Base-by-base conservation (phyloP, 2,329 filamentous ascomycete species). In the Penicillium sp. region DNA sequence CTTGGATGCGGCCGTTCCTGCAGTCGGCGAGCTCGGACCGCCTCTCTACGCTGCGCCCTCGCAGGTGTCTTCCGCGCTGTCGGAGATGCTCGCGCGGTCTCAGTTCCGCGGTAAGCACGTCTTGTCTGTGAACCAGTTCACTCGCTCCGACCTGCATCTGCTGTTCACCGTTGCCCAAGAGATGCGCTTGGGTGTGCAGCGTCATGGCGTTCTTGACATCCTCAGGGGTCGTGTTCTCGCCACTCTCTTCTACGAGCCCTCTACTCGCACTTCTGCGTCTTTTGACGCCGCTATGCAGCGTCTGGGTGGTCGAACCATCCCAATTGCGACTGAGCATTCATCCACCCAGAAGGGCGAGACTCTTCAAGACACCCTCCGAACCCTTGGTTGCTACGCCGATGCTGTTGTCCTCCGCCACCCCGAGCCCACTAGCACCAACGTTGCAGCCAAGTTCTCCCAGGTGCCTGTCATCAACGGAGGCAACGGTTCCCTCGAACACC, bases 281-380 rank as follows among this genome's bases (percentile, higher is more conserved):
- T 98, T 98, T 62, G 93, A 98, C 66, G 88, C 91, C 48, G 93
- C 93, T 37, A 98, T 98, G 93, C 94, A 98, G 77, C 86, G 94
- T 45, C 84, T 98, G 4, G 93, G 93, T 58, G 93, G 93, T 41
- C 82, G 89, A 42, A 91, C 86, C 3, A 80, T 98, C 46, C 78
- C 84, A 45, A 84, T 97, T 64, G 78, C 89, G 36, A 94, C 91
- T 3, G 80, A 84, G 5, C 82, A 88, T 59, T 96, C 91, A 2
- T 95, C 88, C 11, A 90, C 90, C 4, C 81, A 90, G 70, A 98
- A 98, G 79, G 93, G 93, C 37, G 93, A 98, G 75, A 84, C 85
- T 4, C 81, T 98, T 13, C 88, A 93, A 65, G 93, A 98, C 66
- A 95, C 90, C 11, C 82, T 98, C 60, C 85, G 93, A 54, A 98